A percentile compares a stretch with the other conserved stretches of the same genome.
Evolutionary conservation across 768 basidiomycete species (phyloP).

Genomic region (Hypsizygus marmoreus): DNA sequence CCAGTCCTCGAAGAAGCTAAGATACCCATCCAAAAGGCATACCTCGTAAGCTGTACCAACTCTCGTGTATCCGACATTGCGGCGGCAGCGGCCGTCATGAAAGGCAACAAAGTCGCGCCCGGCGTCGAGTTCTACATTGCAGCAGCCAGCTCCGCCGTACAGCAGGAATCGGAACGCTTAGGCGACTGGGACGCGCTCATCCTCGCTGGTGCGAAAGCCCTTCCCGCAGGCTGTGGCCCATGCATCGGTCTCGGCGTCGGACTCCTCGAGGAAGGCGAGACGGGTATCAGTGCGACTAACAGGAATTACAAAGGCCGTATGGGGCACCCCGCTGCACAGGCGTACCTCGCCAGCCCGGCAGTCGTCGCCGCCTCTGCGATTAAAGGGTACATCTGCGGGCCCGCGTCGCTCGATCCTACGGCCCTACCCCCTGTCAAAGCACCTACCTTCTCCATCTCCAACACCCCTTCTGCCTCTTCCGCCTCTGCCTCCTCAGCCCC

Average conservation of each 20-base stretch:
- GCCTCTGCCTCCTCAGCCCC: conserved; percentile 29
- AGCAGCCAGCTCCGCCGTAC: conserved; percentile 90
- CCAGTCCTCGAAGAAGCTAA: conserved; percentile 73
- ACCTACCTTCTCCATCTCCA: conserved; percentile 59
- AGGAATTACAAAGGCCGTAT: conserved; percentile 99
- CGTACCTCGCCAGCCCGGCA: conserved; percentile 94
- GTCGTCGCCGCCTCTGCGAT: conserved; percentile 96
- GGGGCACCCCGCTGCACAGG: conserved; percentile 93
- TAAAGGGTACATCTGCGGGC: conserved; percentile 88
- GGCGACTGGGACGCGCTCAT: conserved; percentile 91
- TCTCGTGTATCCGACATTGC: conserved; percentile 94
- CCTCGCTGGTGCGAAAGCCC: conserved; percentile 85
- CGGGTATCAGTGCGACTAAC: conserved; percentile 97
- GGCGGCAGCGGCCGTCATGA: conserved; percentile 88
- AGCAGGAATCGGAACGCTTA: conserved; percentile 79
- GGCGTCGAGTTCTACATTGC: conserved; percentile 98
- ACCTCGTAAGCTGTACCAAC: conserved; percentile 98
- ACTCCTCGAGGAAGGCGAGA: conserved; percentile 90
- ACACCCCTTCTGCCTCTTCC: conserved; percentile 28
- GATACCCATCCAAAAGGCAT: conserved; percentile 93
- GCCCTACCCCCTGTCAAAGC: conserved; percentile 50
- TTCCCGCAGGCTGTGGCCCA: conserved; percentile 96
- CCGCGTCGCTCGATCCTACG: conserved; percentile 61
- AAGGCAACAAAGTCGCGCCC: conserved; percentile 75
- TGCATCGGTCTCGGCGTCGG: conserved; percentile 97